Conservation (phyloP, 2,329 filamentous ascomycete genomes). For the Hymenoscyphus repandus region DNA sequence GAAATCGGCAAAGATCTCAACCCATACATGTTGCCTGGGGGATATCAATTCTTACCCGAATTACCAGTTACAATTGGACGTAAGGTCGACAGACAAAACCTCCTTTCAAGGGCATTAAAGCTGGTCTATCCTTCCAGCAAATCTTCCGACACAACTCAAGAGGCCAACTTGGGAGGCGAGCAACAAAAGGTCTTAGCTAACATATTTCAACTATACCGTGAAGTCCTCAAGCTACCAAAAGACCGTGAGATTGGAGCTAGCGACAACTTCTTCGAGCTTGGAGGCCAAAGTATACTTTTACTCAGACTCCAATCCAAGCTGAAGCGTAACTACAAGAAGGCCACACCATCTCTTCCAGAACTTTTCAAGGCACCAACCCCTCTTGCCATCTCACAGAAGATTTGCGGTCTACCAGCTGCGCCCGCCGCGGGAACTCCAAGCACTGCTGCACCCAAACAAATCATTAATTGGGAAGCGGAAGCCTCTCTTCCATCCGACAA, state of each 20-base stretch:
- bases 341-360: neutral
- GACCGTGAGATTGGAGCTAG: constrained; percentile 1
- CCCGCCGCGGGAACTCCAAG: neutral
- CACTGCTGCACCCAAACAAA: neutral
- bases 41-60: constrained; percentile 1
- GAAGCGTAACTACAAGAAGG: constrained; percentile 5
- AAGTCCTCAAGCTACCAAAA: constrained; percentile 3
- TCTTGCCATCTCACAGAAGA: constrained; percentile 2
- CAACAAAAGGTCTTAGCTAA: constrained; percentile 1
- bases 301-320: constrained; percentile 4
- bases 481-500: neutral
- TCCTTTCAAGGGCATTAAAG: neutral
- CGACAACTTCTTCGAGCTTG: constrained; percentile 6
- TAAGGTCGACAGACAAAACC: constrained; percentile 2
- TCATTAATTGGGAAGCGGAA: constrained; percentile 1
- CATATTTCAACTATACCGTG: constrained; percentile 1
- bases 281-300: constrained; percentile 2
- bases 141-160: neutral
- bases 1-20: constrained; percentile 1
- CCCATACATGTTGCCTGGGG: constrained; percentile 2
- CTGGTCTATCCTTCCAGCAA: constrained; percentile 2
- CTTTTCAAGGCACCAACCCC: constrained; percentile 3
- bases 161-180: neutral
- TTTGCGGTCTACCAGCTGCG: neutral
- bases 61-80: constrained; percentile 1